These are phyloP conservation scores for Pseudofabraea citricarpa DNA, from an alignment of 2,329 filamentous ascomycete genomes.

Conservation along the genomic window DNA sequence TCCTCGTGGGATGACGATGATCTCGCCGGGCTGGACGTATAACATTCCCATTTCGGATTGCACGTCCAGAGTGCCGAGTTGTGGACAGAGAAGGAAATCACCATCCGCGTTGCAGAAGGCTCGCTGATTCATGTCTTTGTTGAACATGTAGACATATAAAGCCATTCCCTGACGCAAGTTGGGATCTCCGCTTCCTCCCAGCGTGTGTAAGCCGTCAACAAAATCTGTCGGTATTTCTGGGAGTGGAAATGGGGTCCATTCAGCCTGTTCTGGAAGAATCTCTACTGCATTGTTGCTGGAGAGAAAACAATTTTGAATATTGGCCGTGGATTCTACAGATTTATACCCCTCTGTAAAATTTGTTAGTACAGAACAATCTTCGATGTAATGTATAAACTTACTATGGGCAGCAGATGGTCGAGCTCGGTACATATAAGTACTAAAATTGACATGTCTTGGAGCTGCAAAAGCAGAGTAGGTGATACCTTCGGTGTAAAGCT, in stretches of 20 bases:
- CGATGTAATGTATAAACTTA: slow-evolving; percentile 20
- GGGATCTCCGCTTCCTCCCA: slow-evolving; percentile 43
- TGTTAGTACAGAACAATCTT: slow-evolving; percentile 39
- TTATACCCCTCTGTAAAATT: slow-evolving; percentile 43
- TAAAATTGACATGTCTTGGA: slow-evolving; percentile 35
- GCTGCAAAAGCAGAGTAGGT: slow-evolving; percentile 39
- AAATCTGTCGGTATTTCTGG: slow-evolving; percentile 36
- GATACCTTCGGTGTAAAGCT: slow-evolving; percentile 40
- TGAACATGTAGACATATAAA: slow-evolving; percentile 41
- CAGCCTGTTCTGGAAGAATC: slow-evolving; percentile 39
- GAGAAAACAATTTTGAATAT: slow-evolving; percentile 67
- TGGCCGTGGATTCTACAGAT: slow-evolving; percentile 43
- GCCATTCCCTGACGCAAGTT: slow-evolving; percentile 42
- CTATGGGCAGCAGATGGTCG: slow-evolving; percentile 37
- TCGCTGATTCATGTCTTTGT: slow-evolving; percentile 36
- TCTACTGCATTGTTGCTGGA: slow-evolving; percentile 40
- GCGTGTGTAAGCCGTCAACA: slow-evolving; percentile 39
- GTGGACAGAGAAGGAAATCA: slow-evolving; percentile 57
- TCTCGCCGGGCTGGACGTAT: slow-evolving; percentile 58
- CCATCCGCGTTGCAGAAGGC: slow-evolving; percentile 54
- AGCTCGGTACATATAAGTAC: slow-evolving; percentile 39
- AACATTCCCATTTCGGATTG: slow-evolving; percentile 50
- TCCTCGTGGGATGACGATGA: slow-evolving; percentile 59
- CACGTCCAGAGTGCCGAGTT: slow-evolving; percentile 57
- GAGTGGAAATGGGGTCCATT: slow-evolving; percentile 41